These are phyloP conservation scores for Colletotrichum lentis DNA, from an alignment of 2,329 filamentous ascomycete genomes.

Conservation along the genomic window DNA sequence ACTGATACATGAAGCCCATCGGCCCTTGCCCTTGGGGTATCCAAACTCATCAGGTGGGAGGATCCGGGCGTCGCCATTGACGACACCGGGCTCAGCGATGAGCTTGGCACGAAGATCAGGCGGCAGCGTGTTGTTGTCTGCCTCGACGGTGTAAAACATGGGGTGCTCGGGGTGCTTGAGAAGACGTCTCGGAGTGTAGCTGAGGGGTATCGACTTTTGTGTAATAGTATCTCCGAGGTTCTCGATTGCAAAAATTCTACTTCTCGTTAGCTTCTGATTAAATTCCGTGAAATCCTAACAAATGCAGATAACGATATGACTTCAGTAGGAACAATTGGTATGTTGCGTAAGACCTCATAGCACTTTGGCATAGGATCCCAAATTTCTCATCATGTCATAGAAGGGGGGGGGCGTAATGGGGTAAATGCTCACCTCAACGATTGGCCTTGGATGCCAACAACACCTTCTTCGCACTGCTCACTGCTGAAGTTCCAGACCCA, in stretches of 20 bases:
- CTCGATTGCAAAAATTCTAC: constrained; percentile 88
- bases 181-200: constrained; percentile 89
- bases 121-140: constrained; percentile 90
- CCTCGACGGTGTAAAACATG: constrained; percentile 92
- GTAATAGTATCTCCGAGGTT: constrained; percentile 85
- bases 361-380: constrained; percentile 64
- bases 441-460: constrained; percentile 91
- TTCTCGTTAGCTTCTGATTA: constrained; percentile 46
- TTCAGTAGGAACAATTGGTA: constrained; percentile 99
- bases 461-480: constrained; percentile 90
- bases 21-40: constrained; percentile 80
- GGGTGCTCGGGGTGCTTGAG: constrained; percentile 87
- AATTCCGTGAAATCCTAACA: constrained; percentile 14
- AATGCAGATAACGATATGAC: constrained; percentile 39
- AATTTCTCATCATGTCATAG: constrained; percentile 68
- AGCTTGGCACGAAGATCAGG: constrained; percentile 79
- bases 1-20: constrained; percentile 96
- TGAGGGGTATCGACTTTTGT: constrained; percentile 84
- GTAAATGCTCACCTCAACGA: constrained; percentile 74
- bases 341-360: constrained; percentile 66
- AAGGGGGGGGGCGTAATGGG: constrained; percentile 43
- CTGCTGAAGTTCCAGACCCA: constrained; percentile 98
- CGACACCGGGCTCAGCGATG: constrained; percentile 73
- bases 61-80: constrained; percentile 75
- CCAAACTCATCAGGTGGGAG: constrained; percentile 86